These are phyloP conservation scores for Scortechinia acanthostroma DNA, from an alignment of 2,329 filamentous ascomycete species.

Conservation along the genomic window DNA sequence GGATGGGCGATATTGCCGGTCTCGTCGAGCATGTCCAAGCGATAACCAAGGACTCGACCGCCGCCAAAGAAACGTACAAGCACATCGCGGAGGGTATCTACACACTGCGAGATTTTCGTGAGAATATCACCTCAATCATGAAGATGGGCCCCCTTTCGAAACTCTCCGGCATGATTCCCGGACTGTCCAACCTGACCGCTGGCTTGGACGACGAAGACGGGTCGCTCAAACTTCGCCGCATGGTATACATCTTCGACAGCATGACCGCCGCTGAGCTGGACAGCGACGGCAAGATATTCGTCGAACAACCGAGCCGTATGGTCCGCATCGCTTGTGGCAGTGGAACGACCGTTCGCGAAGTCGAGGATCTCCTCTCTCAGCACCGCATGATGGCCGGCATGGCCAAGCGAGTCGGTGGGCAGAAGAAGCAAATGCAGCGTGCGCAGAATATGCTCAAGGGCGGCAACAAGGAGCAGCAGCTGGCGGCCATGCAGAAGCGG, in stretches of 20 bases:
- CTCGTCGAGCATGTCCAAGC: constrained; percentile 94
- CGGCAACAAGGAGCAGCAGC: constrained; percentile 83
- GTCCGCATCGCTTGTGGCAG: constrained; percentile 84
- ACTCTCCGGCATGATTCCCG: constrained; percentile 93
- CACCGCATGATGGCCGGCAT: constrained; percentile 72
- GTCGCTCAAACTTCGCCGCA: constrained; percentile 96
- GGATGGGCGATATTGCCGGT: constrained; percentile 95
- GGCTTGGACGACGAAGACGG: constrained; percentile 93
- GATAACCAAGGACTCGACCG: constrained; percentile 91
- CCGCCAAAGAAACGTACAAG: constrained; percentile 97
- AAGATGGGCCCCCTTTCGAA: constrained; percentile 94
- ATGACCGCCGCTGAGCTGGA: constrained; percentile 94
- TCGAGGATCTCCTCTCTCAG: constrained; percentile 96
- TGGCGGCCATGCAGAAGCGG: constrained; percentile 94
- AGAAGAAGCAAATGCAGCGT: constrained; percentile 95
- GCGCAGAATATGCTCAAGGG: constrained; percentile 87
- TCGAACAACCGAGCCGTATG: constrained; percentile 84
- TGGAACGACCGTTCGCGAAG: constrained; percentile 87
- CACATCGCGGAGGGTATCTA: constrained; percentile 94
- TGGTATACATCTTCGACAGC: constrained; percentile 95
- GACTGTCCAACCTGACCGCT: constrained; percentile 91
- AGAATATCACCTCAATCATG: constrained; percentile 99
- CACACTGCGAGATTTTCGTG: constrained; percentile 87
- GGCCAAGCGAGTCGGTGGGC: constrained; percentile 98
- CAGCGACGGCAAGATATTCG: constrained; percentile 87